Base-by-base conservation (phyloP, 495 filamentous ascomycete genomes). In the Daldinia vernicosa region DNA sequence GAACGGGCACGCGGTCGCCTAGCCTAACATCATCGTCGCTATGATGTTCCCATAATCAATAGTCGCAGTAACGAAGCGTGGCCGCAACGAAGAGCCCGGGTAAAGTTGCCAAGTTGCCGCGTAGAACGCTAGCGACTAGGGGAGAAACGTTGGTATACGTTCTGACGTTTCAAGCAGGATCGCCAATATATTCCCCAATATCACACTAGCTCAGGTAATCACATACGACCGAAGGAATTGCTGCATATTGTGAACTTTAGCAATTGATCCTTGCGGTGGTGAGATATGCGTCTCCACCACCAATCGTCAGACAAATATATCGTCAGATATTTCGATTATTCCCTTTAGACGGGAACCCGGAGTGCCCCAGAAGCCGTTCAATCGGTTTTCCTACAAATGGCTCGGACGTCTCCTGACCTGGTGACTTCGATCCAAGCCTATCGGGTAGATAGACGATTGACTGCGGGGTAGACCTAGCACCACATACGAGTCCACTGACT, bases 231-330 rank as follows among this genome's bases (percentile, higher is more conserved):
- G 35, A 62, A 63, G 17, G 67, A 59, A 32, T 64, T 66, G 26
- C 27, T 50, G n/a, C 52, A 27, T 60, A 40, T 45, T 43, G 33
- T 27, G 61, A 51, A 69, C 45, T 53, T 69, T 51, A 57, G 53
- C 35, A 30, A 55, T 74, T 63, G 54, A 76, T 66, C 74, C 67
- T 47, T 37, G 63, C 15, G 54, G 61, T 71, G 66, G 67, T 47
- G 51, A 53, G 28, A 28, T 53, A 7, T 32, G 59, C 40, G 51
- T 65, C 32, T 55, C 52, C 51, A 47, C 65, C 55, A 4, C 61
- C 53, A 54, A n/a, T 50, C 40, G 47, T 63, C 61, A 66, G 53
- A 55, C 52, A 66, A 66, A 75, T 43, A 59, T 65, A 75, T 72
- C 61, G 39, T 58, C 11, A 43, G 30, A 26, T 30, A 60, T 64